Conservation (phyloP, 2,329 filamentous ascomycete species). For the Fusarium caatingaense region DNA sequence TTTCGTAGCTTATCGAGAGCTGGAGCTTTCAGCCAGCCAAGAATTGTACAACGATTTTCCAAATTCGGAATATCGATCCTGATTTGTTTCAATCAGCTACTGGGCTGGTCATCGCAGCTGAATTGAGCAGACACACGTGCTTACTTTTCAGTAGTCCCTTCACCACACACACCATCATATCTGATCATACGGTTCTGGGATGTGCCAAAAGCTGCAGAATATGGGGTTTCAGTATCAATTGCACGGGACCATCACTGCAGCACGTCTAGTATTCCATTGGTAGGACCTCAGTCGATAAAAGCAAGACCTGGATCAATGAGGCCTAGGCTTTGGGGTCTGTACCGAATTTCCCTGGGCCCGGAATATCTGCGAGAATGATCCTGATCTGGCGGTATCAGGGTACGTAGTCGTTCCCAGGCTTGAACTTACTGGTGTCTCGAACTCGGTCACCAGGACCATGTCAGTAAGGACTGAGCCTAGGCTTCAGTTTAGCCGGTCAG, state of each 20-base stretch:
- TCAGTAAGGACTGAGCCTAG: slow-evolving; percentile 8
- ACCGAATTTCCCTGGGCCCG: slow-evolving; percentile 21
- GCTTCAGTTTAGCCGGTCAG: slow-evolving; percentile 40
- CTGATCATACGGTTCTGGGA: slow-evolving; percentile 24
- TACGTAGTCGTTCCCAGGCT: neutral
- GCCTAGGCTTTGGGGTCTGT: slow-evolving; percentile 9
- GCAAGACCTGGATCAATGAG: slow-evolving; percentile 17
- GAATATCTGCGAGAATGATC: slow-evolving; percentile 15
- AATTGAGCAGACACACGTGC: neutral
- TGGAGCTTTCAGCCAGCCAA: slow-evolving; percentile 13
- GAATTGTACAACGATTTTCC: slow-evolving; percentile 4
- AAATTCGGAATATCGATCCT: neutral
- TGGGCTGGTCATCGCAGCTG: neutral
- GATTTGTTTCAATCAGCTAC: neutral
- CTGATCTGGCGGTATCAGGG: slow-evolving; percentile 9
- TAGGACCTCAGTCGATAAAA: neutral
- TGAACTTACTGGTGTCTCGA: neutral
- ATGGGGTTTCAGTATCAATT: slow-evolving; percentile 21
- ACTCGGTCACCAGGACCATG: slow-evolving; percentile 18
- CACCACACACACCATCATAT: neutral
- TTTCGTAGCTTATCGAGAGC: slow-evolving; percentile 26
- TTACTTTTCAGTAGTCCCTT: neutral
- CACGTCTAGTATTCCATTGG: slow-evolving; percentile 24
- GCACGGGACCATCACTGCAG: slow-evolving; percentile 31
- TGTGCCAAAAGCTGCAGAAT: slow-evolving; percentile 8